Evolutionary conservation across 331 rosid genomes (phyloP).

Genomic region (Pyracantha coccinea): DNA sequence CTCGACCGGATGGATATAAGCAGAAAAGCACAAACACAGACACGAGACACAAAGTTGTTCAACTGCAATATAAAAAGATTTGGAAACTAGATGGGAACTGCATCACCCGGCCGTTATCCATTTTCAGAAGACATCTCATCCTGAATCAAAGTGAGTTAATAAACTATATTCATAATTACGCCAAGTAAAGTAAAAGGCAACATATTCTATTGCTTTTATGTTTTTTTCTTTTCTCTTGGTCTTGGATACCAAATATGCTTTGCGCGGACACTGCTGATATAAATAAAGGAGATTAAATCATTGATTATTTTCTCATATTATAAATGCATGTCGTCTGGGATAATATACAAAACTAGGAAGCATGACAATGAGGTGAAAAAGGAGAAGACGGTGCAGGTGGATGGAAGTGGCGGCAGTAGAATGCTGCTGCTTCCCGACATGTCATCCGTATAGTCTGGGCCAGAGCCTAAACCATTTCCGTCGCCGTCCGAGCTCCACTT

Average conservation of each 20-base stretch:
- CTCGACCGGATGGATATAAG: constrained; percentile 11
- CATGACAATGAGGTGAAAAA: constrained; percentile 10
- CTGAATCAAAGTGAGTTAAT: background rate
- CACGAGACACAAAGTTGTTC: background rate
- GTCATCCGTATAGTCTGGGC: constrained; percentile 60
- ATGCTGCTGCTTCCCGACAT: constrained; percentile 33
- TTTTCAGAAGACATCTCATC: background rate
- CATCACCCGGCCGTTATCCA: constrained; percentile 17
- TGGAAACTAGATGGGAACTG: constrained; percentile 15
- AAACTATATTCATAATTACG: background rate
- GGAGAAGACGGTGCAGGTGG: constrained; percentile 11
- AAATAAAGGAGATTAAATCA: background rate
- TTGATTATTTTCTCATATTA: constrained; percentile 10
- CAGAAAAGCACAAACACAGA: no score
- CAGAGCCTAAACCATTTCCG: constrained; percentile 17
- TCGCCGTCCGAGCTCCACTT: constrained; percentile 77
- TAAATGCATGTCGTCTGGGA: constrained; percentile 11
- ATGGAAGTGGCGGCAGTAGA: constrained; percentile 12
- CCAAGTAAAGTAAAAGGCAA: background rate
- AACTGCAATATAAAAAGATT: background rate
- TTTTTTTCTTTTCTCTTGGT: background rate
- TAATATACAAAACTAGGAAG: constrained; percentile 16
- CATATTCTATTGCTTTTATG: background rate
- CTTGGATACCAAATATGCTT: background rate
- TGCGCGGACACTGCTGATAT: background rate